These are phyloP conservation scores for Leccinellum luteum DNA, from an alignment of 768 basidiomycete genomes.

Conservation along the genomic window DNA sequence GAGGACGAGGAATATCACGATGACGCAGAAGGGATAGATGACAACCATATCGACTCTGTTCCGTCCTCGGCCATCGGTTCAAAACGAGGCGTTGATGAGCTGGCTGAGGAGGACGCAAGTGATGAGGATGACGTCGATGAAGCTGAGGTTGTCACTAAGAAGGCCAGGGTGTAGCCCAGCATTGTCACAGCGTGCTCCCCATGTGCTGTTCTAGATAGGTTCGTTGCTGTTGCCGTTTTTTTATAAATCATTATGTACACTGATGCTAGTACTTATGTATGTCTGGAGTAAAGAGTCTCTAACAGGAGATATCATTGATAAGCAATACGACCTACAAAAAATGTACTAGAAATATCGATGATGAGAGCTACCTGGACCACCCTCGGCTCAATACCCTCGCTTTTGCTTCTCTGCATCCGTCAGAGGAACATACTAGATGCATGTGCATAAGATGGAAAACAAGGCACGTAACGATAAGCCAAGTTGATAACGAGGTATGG, in stretches of 20 bases:
- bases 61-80: constrained; percentile 14
- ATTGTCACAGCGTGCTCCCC: neutral
- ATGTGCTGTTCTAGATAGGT: neutral
- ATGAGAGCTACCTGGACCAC: no score
- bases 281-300: neutral
- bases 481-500: neutral
- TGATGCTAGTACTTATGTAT: neutral
- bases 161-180: constrained; percentile 23
- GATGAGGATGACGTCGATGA: constrained; percentile 13
- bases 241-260: constrained; percentile 19
- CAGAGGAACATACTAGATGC: constrained; percentile 61
- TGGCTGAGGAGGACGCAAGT: constrained; percentile 11
- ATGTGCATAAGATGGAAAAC: neutral
- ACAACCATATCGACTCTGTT: constrained; percentile 12
- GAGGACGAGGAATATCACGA: constrained; percentile 23
- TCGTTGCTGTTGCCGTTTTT: neutral
- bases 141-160: constrained; percentile 16
- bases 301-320: neutral
- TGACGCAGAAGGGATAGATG: constrained; percentile 7
- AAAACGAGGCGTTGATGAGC: constrained; percentile 27
- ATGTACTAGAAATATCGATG: no score
- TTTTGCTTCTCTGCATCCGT: constrained; percentile 56
- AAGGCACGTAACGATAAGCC: neutral
- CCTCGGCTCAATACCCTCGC: constrained; percentile 18
- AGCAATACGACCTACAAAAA: neutral